Conservation (phyloP, 2,329 filamentous ascomycete species). For the Hymenotorrendiella dingleyae region DNA sequence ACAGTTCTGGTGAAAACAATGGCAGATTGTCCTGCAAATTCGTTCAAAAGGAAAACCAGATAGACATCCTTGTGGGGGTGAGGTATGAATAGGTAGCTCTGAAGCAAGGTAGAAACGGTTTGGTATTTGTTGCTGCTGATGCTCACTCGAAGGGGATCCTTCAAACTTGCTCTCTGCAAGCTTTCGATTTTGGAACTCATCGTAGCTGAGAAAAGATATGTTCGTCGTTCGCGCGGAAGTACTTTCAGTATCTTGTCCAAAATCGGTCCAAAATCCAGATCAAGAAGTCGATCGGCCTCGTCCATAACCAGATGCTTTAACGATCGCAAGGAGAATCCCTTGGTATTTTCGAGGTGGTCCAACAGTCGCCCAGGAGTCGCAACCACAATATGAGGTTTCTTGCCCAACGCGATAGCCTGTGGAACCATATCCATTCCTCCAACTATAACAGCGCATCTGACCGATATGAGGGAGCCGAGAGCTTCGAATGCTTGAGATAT, state of each 20-base stretch:
- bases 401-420: conserved; percentile 85
- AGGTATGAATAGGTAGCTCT: conserved; percentile 82
- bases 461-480: conserved; percentile 79
- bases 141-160: conserved; percentile 76
- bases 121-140: conserved; percentile 82
- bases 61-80: conserved; percentile 86
- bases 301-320: conserved; percentile 92
- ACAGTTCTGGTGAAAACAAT: conserved; percentile 93
- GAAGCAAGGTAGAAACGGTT: conserved; percentile 82
- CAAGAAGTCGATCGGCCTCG: conserved; percentile 85
- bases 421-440: conserved; percentile 95
- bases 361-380: conserved; percentile 85
- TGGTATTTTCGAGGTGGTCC: conserved; percentile 94
- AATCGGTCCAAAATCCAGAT: conserved; percentile 89
- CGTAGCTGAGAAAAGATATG: conserved; percentile 89
- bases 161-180: conserved; percentile 81
- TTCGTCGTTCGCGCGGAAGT: conserved; percentile 69
- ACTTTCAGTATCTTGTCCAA: conserved; percentile 92
- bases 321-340: conserved; percentile 79
- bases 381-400: conserved; percentile 90
- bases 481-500: conserved; percentile 85
- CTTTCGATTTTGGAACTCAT: conserved; percentile 92
- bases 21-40: conserved; percentile 76
- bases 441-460: conserved; percentile 79
- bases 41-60: conserved; percentile 78